Evolutionary conservation across 331 rosid species (phyloP), one percentile per base, ranked within the genome.

Genomic region (Quercus tomentella): DNA sequence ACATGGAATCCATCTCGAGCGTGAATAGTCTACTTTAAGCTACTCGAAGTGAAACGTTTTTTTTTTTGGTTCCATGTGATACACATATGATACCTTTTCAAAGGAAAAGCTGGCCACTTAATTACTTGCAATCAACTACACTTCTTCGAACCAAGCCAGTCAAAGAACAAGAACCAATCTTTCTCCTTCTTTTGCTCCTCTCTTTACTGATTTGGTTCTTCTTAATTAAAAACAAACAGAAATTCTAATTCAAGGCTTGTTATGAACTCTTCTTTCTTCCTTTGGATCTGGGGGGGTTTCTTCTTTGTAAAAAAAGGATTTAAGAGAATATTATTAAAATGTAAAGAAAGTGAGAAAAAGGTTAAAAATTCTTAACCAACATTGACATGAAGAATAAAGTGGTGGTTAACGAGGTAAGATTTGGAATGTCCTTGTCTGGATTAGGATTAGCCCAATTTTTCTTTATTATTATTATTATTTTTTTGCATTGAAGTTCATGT

Each of bases 221-320:
- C 18, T 21, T 22, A n/a, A n/a, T 23, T 69, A 54, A 77, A 35
- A 54, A 77, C 69, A 41, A 41, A 35, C 70, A 60, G 31, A 58
- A 23, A 60, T 79, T 61, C 62, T 35, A 60, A 75, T 43, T 77
- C 28, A 66, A 69, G 41, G 75, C 85, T 83, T 83, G 79, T 26
- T 37, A 72, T 73, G 58, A 62, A 84, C 84, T 70, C 84, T 72
- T 82, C 77, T 41, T 77, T 22, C 66, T 74, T 41, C 21, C 70
- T 83, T 65, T 82, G 89, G 90, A 87, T 89, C 88, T 84, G 88
- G 79, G 88, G 79, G 60, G 60, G 35, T 81, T 66, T 74, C 15
- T 41, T 18, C 30, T 52, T 37, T 68, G 25, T 35, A 31, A 61
- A 55, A 66, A 74, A 55, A 67, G 63, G 71, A 8, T 41, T 51